Evolutionary conservation across 2,329 filamentous ascomycete species (phyloP), one percentile per base, ranked within the genome.

Genomic region (Bipolaris victoriae): DNA sequence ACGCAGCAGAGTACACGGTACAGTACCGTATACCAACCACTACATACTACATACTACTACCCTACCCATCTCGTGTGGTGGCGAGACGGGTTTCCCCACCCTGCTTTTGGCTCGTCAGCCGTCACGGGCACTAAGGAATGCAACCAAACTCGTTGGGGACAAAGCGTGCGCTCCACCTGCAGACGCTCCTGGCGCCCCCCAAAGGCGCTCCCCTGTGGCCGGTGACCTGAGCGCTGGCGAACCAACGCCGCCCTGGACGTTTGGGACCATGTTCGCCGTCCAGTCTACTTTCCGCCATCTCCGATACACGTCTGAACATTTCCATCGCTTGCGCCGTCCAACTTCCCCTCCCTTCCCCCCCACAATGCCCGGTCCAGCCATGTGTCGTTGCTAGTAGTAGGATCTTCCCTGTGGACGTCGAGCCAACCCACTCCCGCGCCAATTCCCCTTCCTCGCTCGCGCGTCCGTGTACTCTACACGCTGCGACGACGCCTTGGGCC

Each of bases 381-480:
- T 59, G 51, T 55, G 57, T 57, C 63, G 60, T 64, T 62, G 57
- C 61, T 68, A 67, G 59, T 61, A 57, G 53, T 50, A 29, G 26
- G 7, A 29, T 29, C 7, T 29, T 60, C 63, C 57, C 47, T 52
- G 54, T 43, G 43, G 44, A 53, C 54, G 49, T 50, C 35, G 50
- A 29, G 26, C 26, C 26, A 29, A 29, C 3, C 7, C 26, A 24
- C 26, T 29, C 26, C 52, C 33, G 33, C 40, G 51, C 37, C 29
- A 52, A 50, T 37, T 43, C 35, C 52, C 41, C 47, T 41, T 49
- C 57, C 24, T 56, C 37, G 33, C 44, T 48, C 52, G 59, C 49
- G 60, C 68, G 66, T 66, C 65, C 69, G 70, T 72, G 69, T 45
- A 13, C 36, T 39, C 7, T 69, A 67, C 64, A 62, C 62, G 56